Evolutionary conservation across 768 basidiomycete genomes (phyloP).

Genomic region (Cystobasidiopsis lactophilus): DNA sequence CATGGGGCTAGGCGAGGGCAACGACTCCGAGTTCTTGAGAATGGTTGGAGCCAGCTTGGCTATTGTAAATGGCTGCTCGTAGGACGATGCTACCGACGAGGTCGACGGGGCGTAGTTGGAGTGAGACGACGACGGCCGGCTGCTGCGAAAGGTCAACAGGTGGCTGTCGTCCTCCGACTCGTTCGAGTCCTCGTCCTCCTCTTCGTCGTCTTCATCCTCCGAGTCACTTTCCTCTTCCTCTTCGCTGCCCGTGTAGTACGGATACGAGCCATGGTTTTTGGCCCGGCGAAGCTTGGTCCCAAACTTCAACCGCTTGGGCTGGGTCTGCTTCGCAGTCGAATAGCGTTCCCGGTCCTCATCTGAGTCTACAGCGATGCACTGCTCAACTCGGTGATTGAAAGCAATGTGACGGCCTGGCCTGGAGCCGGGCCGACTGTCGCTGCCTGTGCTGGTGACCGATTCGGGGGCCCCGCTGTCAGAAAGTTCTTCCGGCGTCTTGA

Average conservation of each 20-base stretch:
- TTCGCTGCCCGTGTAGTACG: not conserved
- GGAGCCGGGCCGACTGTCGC: not conserved
- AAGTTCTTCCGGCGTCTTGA: constrained; percentile 2
- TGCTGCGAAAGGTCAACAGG: constrained; percentile 19
- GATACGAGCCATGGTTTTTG: not conserved
- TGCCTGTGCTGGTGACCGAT: not conserved
- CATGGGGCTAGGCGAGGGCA: constrained; percentile 23
- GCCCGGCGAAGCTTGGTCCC: no score
- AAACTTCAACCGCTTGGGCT: not conserved
- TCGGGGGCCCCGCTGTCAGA: constrained; percentile 12
- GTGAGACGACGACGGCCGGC: constrained; percentile 12
- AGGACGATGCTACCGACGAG: no score
- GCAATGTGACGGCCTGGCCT: constrained; percentile 48
- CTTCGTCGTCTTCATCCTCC: constrained; percentile 9
- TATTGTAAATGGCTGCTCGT: constrained; percentile 48
- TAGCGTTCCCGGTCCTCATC: constrained; percentile 18
- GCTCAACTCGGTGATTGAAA: constrained; percentile 96
- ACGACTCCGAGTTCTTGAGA: constrained; percentile 45
- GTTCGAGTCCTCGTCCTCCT: constrained; percentile 14
- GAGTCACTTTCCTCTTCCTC: constrained; percentile 9
- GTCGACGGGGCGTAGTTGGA: constrained; percentile 15
- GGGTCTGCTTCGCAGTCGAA: not conserved
- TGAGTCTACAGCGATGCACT: constrained; percentile 44
- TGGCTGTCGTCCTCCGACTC: constrained; percentile 21
- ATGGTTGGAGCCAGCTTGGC: constrained; percentile 58